Evolutionary conservation across 2,329 filamentous ascomycete genomes (phyloP), one percentile per base, ranked within the genome.

Genomic region (Coleophoma cylindrospora): DNA sequence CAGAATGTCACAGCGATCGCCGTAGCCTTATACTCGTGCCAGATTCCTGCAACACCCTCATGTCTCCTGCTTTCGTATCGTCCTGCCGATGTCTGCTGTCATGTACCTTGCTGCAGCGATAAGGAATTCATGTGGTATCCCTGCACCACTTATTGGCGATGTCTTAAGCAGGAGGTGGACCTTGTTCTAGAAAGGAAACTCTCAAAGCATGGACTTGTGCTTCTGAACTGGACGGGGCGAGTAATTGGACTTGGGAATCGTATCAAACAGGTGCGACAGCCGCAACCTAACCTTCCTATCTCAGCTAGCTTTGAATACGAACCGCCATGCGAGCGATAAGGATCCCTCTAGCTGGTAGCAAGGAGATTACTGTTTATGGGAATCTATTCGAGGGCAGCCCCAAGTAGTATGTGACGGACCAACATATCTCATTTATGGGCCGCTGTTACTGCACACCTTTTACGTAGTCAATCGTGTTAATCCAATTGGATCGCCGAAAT

Each of bases 301-400:
- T 69, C 73, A 21, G 74, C 73, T 50, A 68, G 73, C 40, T 69
- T 69, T 19, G 19, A 19, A 3, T 19, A 19, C 19, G 19, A 19
- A 19, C 19, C 19, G 19, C 19, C 19, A 19, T 19, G 19, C 19
- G 3, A 19, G 19, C 19, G 19, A 19, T 19, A 19, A 19, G 19
- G 19, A 2, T 19, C 19, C 19, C 19, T 19, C 3, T 19, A 19
- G 19, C 19, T 19, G 19, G 19, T 19, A 19, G 27, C 9, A 27
- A 27, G 27, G 27, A 27, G 27, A 27, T 19, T 19, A 19, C 19
- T 19, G 19, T 3, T 19, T 19, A 19, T 2, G 19, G 19, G 19
- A 27, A 27, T 27, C 27, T 27, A 3, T 27, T 27, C 27, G 27
- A 19, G 19, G 19, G 3, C 19, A 19, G 19, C 19, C 3, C 19